Conservation (phyloP, 805 yeast species). For the Pichia insulana region DNA sequence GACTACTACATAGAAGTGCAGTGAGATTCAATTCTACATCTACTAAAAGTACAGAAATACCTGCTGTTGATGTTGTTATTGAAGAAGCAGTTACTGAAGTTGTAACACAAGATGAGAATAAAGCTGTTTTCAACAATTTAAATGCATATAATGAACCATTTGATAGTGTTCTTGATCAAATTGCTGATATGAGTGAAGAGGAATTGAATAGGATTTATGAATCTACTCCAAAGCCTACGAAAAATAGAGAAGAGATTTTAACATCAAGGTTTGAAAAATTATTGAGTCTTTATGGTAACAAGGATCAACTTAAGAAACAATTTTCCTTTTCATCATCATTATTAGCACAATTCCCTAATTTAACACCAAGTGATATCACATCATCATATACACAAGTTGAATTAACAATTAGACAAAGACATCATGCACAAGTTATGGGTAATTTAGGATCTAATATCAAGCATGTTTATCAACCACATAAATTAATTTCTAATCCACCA, state of each 20-base stretch:
- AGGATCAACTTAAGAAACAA: slow-evolving; percentile 18
- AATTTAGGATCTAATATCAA: slow-evolving; percentile 56
- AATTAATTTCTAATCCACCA: slow-evolving; percentile 54
- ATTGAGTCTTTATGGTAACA: slow-evolving; percentile 20
- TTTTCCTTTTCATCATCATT: slow-evolving; percentile 20
- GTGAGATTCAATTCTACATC: slow-evolving; percentile 3
- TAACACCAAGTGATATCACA: slow-evolving; percentile 49
- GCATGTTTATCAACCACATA: slow-evolving; percentile 62
- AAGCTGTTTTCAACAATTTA: neutral
- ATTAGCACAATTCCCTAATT: slow-evolving; percentile 43
- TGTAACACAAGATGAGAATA: neutral
- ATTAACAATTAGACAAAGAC: slow-evolving; percentile 61
- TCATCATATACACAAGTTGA: slow-evolving; percentile 74
- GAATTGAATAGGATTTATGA: slow-evolving; percentile 23
- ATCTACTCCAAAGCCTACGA: slow-evolving; percentile 21
- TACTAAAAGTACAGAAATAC: neutral
- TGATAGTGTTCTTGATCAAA: slow-evolving; percentile 11
- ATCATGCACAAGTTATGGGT: slow-evolving; percentile 47
- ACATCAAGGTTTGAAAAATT: slow-evolving; percentile 21
- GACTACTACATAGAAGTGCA: slow-evolving; percentile 4
- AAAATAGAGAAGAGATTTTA: slow-evolving; percentile 23
- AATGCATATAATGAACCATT: slow-evolving; percentile 10
- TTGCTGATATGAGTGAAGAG: slow-evolving; percentile 17
- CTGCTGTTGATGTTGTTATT: neutral
- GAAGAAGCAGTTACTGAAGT: slow-evolving; percentile 1